Evolutionary conservation across 2,329 filamentous ascomycete species (phyloP).

Genomic region (Calonectria hongkongensis): DNA sequence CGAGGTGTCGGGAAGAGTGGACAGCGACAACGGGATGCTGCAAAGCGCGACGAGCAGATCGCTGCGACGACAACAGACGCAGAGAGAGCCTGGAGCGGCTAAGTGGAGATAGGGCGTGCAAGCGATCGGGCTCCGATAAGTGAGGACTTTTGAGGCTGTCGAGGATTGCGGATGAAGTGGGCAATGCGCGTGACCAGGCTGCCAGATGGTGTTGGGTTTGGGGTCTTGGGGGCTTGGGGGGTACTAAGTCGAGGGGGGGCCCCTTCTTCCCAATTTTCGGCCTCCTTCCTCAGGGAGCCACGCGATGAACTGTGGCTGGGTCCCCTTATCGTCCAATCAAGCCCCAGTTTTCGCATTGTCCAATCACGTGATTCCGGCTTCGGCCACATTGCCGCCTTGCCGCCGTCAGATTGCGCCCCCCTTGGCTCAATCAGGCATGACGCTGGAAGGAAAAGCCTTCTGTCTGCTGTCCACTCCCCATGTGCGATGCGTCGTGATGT

Average conservation of each 20-base stretch:
- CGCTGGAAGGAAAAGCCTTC: conserved; percentile 43
- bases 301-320: conserved; percentile 51
- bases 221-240: conserved; percentile 48
- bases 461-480: conserved; percentile 29
- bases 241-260: conserved; percentile 45
- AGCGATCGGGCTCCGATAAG: conserved; percentile 50
- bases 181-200: conserved; percentile 63
- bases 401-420: conserved; percentile 29
- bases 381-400: conserved; percentile 46
- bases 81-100: conserved; percentile 43
- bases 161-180: conserved; percentile 58
- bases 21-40: conserved; percentile 41
- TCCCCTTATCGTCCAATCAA: conserved; percentile 46
- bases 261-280: conserved; percentile 43
- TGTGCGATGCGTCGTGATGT: conserved; percentile 28
- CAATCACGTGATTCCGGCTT: conserved; percentile 38
- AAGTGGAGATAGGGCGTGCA: conserved; percentile 44
- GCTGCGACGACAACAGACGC: conserved; percentile 43
- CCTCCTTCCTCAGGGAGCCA: conserved; percentile 45
- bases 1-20: conserved; percentile 40
- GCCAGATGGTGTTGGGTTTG: conserved; percentile 58
- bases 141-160: conserved; percentile 58
- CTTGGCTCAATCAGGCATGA: conserved; percentile 43
- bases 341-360: background rate
- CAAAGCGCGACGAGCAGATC: conserved; percentile 46